Base-by-base conservation (phyloP, 768 basidiomycete genomes). In the Baorangia bicolor region DNA sequence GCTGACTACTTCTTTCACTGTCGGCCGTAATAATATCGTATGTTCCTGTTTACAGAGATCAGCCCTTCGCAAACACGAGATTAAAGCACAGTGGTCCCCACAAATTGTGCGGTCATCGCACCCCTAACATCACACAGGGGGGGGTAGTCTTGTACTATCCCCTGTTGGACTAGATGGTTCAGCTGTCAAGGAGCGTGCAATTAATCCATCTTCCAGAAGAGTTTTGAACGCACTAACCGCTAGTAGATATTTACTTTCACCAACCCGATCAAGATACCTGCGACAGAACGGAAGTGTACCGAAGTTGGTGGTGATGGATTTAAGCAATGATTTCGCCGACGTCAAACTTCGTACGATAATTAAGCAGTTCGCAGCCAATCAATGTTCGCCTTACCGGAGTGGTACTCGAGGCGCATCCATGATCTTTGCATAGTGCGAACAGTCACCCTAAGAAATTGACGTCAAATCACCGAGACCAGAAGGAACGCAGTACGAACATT, bases 281-380 rank as follows among this genome's bases (percentile, higher is more conserved):
- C 95, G 83, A 72, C 96, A 98, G 73, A 92, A 99, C 4, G 97
- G 95, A 57, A 98, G 74, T 12, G 96, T 96, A 28, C 94, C 95
- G 69, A 99, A 99, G 72, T 91, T 88, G 70, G 83, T 88, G 66
- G 91, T 88, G 71, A 99, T 98, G 5, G 86, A 84, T 62, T 87
- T 89, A 30, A 98, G 78, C 20, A 99, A 74, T 6, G 88, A 81
- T 70, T 93, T 94, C 0, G 95, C 93, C 20, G 90, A 85, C 10
- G 86, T 88, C 58, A 94, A 77, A 58, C 93, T 94, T 60, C 8
- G n/a, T n/a, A 60, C 5, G 49, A 20, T 9, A 38, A 43, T 55
- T 44, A 60, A 43, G 9, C 2, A 51, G 16, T 35, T 14, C 16
- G 16, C 27, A 28, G 18, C n/a, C n/a, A 33, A 51, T 28, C 9